phyloP scores from a whole-genome alignment of 768 basidiomycete species.

The button mushroom (Agaricus bisporus) region DNA sequence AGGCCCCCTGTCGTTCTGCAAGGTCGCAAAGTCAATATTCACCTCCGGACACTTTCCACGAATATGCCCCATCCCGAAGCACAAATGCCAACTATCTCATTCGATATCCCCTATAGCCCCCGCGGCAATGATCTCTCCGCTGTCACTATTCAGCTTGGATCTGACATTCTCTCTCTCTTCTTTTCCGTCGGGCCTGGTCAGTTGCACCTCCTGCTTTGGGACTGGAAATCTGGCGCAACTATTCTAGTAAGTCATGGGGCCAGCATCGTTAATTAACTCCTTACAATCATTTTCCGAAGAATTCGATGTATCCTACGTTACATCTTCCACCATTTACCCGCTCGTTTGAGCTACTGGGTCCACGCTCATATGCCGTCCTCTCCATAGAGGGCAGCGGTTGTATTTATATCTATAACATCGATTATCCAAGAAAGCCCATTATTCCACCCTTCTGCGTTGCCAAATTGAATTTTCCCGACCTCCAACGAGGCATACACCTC shows the following conservation, averaged over 20 bases:
- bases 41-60: slow-evolving; percentile 38
- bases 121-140: slow-evolving; percentile 17
- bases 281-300: slow-evolving; percentile 18
- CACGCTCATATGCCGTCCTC: slow-evolving; percentile 38
- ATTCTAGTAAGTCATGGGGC: slow-evolving; percentile 33
- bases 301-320: slow-evolving; percentile 13
- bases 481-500: slow-evolving; percentile 14
- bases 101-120: slow-evolving; percentile 18
- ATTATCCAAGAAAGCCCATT: slow-evolving; percentile 5
- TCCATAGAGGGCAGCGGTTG: slow-evolving; percentile 24
- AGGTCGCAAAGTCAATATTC: slow-evolving; percentile 20
- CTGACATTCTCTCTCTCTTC: slow-evolving; percentile 48
- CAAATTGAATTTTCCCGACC: slow-evolving; percentile 7
- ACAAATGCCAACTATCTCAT: slow-evolving; percentile 18
- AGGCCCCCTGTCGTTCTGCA: slow-evolving; percentile 5
- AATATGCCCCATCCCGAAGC: slow-evolving; percentile 39
- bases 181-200: slow-evolving; percentile 20
- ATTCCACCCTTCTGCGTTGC: slow-evolving; percentile 10
- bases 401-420: slow-evolving; percentile 39
- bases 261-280: neutral
- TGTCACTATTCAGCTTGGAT: slow-evolving; percentile 44
- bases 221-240: slow-evolving; percentile 40
- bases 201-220: slow-evolving; percentile 38
- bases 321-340: slow-evolving; percentile 22
- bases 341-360: slow-evolving; percentile 44